A percentile compares a stretch with the other conserved stretches of the same genome.
Conservation (phyloP, 2,329 filamentous ascomycete species). For the Chlorencoelia australis region DNA sequence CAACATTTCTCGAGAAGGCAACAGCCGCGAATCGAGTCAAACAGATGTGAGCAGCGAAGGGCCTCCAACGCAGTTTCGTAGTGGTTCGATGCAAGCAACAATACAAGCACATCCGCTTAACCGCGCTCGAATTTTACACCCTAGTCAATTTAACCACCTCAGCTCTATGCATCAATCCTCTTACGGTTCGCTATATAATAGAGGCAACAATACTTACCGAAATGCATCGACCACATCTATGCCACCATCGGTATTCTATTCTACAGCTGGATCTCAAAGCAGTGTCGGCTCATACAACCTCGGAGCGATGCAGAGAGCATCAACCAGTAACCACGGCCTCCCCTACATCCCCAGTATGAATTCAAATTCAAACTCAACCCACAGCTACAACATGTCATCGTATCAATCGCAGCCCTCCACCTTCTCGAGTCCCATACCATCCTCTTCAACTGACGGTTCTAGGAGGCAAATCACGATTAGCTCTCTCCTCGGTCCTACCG, state of each 20-base stretch:
- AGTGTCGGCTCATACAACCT: neutral
- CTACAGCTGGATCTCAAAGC: neutral
- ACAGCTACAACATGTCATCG: no score
- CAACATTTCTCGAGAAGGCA: neutral
- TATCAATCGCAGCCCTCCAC: neutral
- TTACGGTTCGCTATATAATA: no score
- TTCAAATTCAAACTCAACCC: neutral
- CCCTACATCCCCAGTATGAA: neutral
- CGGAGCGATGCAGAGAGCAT: neutral
- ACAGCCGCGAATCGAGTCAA: neutral
- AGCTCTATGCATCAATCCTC: no score
- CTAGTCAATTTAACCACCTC: no score
- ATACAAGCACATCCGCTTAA: no score
- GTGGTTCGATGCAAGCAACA: no score
- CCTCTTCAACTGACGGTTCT: neutral
- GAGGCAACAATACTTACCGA: no score
- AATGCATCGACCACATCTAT: no score
- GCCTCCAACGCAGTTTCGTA: no score
- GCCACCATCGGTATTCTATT: no score
- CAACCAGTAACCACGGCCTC: neutral
- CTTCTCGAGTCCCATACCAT: neutral
- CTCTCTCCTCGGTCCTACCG: constrained; percentile 1
- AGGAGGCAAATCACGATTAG: constrained; percentile 5
- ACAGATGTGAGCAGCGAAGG: neutral
- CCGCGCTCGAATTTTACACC: no score